Evolutionary conservation across 2,329 filamentous ascomycete genomes (phyloP).

Genomic region (Daldinia sp.): DNA sequence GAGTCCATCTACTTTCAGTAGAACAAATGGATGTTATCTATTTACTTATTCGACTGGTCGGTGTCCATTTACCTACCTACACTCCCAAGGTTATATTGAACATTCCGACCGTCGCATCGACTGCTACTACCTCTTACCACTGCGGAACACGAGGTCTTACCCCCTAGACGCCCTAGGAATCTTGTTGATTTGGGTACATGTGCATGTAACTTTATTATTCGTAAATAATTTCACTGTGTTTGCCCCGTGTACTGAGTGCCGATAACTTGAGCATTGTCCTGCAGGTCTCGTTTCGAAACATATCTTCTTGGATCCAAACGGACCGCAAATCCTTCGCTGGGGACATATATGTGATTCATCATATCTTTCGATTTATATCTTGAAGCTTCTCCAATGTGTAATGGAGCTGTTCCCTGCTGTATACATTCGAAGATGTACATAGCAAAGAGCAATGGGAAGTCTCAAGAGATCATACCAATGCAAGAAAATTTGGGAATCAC

Average conservation of each 20-base stretch:
- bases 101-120: background rate
- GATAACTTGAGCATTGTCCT: slow-evolving; percentile 20
- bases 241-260: slow-evolving; percentile 10
- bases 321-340: slow-evolving; percentile 11
- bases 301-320: slow-evolving; percentile 24
- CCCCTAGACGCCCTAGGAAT: background rate
- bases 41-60: background rate
- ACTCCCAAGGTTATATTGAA: background rate
- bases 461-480: too few relatives aligned
- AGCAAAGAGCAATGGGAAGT: too few relatives aligned
- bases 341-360: background rate
- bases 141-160: background rate
- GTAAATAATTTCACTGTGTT: slow-evolving; percentile 18
- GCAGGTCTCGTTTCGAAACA: slow-evolving; percentile 38
- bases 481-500: too few relatives aligned
- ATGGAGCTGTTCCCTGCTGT: background rate
- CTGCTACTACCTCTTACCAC: background rate
- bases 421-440: too few relatives aligned
- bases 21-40: too few relatives aligned
- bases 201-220: background rate
- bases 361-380: slow-evolving; percentile 7
- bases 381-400: background rate
- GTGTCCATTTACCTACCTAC: too few relatives aligned
- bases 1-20: too few relatives aligned
- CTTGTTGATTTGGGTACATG: background rate